Conservation (phyloP, 2,329 filamentous ascomycete species). For the Elsinoe australis region DNA sequence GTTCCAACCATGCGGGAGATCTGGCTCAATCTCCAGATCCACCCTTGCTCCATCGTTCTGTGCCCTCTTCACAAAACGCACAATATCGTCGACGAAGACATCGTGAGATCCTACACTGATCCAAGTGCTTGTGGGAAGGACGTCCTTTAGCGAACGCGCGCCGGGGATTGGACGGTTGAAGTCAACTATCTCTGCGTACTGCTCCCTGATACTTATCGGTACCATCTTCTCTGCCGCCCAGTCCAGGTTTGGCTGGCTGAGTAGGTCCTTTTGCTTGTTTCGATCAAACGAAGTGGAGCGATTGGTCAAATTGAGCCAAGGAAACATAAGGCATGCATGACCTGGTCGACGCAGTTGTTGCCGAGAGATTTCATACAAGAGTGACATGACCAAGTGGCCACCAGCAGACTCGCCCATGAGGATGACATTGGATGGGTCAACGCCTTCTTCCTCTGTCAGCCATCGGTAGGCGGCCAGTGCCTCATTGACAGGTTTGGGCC, state of each 20-base stretch:
- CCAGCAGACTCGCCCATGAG: constrained; percentile 11
- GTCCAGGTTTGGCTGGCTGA: neutral
- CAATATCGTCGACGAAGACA: constrained; percentile 9
- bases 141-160: constrained; percentile 1
- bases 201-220: neutral
- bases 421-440: constrained; percentile 9
- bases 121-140: constrained; percentile 14
- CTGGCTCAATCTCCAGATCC: constrained; percentile 1
- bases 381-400: constrained; percentile 4
- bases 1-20: constrained; percentile 11
- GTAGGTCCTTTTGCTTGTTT: constrained; percentile 13
- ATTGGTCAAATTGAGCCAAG: constrained; percentile 17
- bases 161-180: neutral
- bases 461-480: constrained; percentile 16
- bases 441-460: neutral
- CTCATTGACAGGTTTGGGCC: constrained; percentile 9
- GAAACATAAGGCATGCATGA: constrained; percentile 3
- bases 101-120: constrained; percentile 12
- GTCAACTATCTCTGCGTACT: constrained; percentile 3
- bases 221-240: neutral
- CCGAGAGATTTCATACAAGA: neutral
- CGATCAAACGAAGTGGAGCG: constrained; percentile 4
- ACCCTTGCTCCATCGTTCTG: constrained; percentile 12
- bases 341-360: constrained; percentile 1
- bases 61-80: neutral